Evolutionary conservation across 1,139 yeast species (phyloP).

Genomic region (Lodderomyces orthopsilosis): DNA sequence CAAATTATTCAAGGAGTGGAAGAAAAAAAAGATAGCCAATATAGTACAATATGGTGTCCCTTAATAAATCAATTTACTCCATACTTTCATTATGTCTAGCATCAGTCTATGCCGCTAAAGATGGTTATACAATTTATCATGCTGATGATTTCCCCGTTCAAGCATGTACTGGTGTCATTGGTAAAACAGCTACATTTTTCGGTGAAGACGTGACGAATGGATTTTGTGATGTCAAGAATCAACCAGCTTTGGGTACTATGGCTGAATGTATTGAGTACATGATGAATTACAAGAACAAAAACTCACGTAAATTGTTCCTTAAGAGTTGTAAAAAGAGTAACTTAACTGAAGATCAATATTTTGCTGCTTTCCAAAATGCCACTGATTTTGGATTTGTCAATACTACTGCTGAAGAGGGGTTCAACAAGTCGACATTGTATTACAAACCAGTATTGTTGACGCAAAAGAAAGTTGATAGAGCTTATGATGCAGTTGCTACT

Average conservation of each 20-base stretch:
- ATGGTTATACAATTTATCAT: slow-evolving; percentile 16
- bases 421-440: slow-evolving; percentile 25
- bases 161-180: slow-evolving; percentile 30
- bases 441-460: slow-evolving; percentile 28
- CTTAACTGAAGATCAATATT: slow-evolving; percentile 28
- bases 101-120: slow-evolving; percentile 8
- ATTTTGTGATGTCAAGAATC: slow-evolving; percentile 32
- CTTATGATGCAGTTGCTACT: slow-evolving; percentile 36
- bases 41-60: neutral
- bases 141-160: slow-evolving; percentile 18
- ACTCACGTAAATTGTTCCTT: slow-evolving; percentile 27
- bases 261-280: slow-evolving; percentile 31
- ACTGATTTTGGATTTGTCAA: slow-evolving; percentile 26
- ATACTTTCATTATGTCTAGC: slow-evolving; percentile 2
- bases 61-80: neutral
- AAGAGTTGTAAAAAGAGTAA: slow-evolving; percentile 22
- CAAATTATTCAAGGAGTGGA: too few species aligned
- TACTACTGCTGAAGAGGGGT: slow-evolving; percentile 26
- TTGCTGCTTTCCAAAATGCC: slow-evolving; percentile 38
- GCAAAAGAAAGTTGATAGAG: slow-evolving; percentile 24
- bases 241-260: slow-evolving; percentile 40
- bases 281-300: slow-evolving; percentile 17
- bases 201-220: slow-evolving; percentile 21
- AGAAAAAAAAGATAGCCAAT: neutral
- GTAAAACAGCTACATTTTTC: slow-evolving; percentile 18